phyloP scores from a whole-genome alignment of 768 basidiomycete species.

The Serendipita sp. region DNA sequence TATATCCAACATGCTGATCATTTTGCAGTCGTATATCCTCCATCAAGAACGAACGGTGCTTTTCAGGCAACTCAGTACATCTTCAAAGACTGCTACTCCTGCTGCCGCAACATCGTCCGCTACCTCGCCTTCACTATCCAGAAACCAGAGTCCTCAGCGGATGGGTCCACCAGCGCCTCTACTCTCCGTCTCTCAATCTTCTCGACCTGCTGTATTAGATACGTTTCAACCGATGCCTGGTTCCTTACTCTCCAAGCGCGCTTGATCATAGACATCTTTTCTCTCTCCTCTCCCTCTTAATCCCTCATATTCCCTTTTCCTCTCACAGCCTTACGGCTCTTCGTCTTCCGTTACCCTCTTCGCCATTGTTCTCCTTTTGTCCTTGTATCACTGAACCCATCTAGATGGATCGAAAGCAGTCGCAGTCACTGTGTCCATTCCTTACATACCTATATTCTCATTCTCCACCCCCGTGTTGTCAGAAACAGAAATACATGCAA shows the following conservation, averaged over 20 bases:
- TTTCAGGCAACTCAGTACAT: constrained; percentile 22
- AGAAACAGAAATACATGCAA: too few species aligned
- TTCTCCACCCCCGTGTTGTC: too few species aligned
- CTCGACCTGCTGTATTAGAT: neutral
- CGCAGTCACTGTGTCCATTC: too few species aligned
- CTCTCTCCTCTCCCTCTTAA: too few species aligned
- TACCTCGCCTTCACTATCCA: neutral
- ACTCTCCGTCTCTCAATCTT: neutral
- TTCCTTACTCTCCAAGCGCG: neutral
- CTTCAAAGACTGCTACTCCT: neutral
- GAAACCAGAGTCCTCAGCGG: neutral
- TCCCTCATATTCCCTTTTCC: too few species aligned
- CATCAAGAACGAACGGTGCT: constrained; percentile 64
- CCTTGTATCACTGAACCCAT: too few species aligned
- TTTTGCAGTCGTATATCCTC: constrained; percentile 57
- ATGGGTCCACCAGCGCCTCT: constrained; percentile 6
- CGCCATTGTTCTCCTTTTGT: too few species aligned
- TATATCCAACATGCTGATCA: neutral
- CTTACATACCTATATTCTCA: too few species aligned
- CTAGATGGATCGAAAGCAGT: too few species aligned
- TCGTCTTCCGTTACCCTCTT: too few species aligned
- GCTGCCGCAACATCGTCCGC: neutral
- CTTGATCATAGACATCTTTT: neutral
- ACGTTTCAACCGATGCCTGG: neutral
- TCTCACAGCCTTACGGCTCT: too few species aligned